These are phyloP conservation scores for Gardenia jasminoides DNA, from an alignment of 257 asterid genomes.

Conservation along the genomic window DNA sequence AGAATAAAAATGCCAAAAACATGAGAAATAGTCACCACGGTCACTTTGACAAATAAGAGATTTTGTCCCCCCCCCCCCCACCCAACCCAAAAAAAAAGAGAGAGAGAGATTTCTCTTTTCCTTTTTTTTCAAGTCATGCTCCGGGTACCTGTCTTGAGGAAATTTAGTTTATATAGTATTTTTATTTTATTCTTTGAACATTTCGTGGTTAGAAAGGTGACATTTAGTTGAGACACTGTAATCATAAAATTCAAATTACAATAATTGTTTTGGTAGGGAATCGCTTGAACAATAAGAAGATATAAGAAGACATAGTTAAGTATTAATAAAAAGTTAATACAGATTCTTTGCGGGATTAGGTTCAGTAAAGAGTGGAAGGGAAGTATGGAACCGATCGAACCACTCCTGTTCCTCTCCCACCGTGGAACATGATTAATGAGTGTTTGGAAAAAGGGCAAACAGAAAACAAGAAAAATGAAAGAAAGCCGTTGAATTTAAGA, in stretches of 20 bases:
- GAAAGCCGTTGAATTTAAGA: background rate
- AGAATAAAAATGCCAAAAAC: background rate
- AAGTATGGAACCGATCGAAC: background rate
- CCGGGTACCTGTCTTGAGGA: too few relatives aligned
- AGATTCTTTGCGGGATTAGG: background rate
- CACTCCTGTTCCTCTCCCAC: constrained; percentile 7
- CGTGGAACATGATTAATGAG: background rate
- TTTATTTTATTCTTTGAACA: background rate
- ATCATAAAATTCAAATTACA: background rate
- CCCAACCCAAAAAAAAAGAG: too few relatives aligned
- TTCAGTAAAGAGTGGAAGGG: background rate
- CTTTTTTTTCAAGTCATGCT: too few relatives aligned
- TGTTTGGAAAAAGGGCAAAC: background rate
- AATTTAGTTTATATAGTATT: too few relatives aligned
- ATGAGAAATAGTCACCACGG: too few relatives aligned
- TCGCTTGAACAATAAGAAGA: background rate
- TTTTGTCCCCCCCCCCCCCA: too few relatives aligned
- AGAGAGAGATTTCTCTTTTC: too few relatives aligned
- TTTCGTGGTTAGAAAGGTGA: background rate
- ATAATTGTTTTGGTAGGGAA: background rate
- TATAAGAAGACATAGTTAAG: background rate
- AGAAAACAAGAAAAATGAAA: background rate
- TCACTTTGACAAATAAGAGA: too few relatives aligned
- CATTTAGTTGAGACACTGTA: background rate
- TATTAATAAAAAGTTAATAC: background rate